A percentile compares a stretch with the other conserved stretches of the same genome.
phyloP scores from a whole-genome alignment of 495 filamentous ascomycete genomes.

The Annulohypoxylon nitens region DNA sequence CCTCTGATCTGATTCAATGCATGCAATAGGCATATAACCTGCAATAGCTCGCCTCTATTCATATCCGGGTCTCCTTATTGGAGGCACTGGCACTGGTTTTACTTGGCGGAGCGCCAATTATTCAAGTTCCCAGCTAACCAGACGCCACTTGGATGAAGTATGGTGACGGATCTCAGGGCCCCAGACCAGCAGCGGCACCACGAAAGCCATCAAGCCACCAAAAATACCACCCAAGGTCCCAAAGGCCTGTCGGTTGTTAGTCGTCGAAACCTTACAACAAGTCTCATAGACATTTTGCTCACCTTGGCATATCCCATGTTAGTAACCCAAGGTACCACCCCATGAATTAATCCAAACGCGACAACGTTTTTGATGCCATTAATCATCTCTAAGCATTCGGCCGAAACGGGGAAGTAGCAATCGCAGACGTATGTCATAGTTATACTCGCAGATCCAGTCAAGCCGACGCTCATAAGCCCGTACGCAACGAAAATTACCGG shows the following conservation, averaged over 20 bases:
- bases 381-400: slow-evolving; percentile 28
- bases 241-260: slow-evolving; percentile 21
- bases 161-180: slow-evolving; percentile 29
- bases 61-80: neutral
- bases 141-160: slow-evolving; percentile 25
- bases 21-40: neutral
- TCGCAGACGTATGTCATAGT: slow-evolving; percentile 31
- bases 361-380: slow-evolving; percentile 31
- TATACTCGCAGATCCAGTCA: slow-evolving; percentile 23
- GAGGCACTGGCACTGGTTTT: neutral
- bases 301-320: slow-evolving; percentile 20
- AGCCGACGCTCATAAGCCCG: slow-evolving; percentile 22
- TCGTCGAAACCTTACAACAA: neutral
- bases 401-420: slow-evolving; percentile 27
- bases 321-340: slow-evolving; percentile 25
- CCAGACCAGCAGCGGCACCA: slow-evolving; percentile 12
- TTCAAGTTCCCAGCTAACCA: slow-evolving; percentile 29
- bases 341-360: slow-evolving; percentile 22
- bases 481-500: slow-evolving; percentile 20
- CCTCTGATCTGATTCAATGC: neutral
- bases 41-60: too few relatives aligned
- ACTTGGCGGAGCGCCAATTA: neutral
- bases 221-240: slow-evolving; percentile 24
- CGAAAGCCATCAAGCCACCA: slow-evolving; percentile 12
- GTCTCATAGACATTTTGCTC: neutral